phyloP scores from a whole-genome alignment of 768 basidiomycete genomes.

The Mycena latifolia region DNA sequence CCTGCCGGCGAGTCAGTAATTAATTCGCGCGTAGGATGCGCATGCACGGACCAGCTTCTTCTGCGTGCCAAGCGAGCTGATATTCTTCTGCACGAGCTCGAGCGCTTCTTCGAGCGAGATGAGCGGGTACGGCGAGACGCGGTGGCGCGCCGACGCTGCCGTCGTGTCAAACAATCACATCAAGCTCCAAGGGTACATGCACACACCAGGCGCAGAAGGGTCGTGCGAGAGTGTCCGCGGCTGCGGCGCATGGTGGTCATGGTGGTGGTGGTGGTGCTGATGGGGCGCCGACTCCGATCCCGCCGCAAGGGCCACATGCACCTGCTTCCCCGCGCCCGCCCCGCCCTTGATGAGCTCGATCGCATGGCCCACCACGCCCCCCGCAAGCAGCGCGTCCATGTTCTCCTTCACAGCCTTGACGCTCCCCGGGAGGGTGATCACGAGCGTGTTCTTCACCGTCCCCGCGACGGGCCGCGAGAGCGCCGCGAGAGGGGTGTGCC shows the following conservation, averaged over 20 bases:
- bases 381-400: conserved; percentile 69
- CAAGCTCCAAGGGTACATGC: no score
- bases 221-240: conserved; percentile 79
- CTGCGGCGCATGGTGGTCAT: conserved; percentile 57
- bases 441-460: conserved; percentile 70
- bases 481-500: conserved; percentile 83
- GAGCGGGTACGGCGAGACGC: conserved; percentile 83
- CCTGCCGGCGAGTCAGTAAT: conserved; percentile 55
- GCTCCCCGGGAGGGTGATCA: conserved; percentile 88
- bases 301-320: conserved; percentile 65
- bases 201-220: conserved; percentile 73
- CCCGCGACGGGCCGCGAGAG: conserved; percentile 89
- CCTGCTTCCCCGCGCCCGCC: conserved; percentile 66
- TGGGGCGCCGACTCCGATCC: neutral
- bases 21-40: neutral
- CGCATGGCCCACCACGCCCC: conserved; percentile 75
- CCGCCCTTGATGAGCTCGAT: conserved; percentile 81
- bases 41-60: conserved; percentile 56
- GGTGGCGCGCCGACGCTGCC: conserved; percentile 76
- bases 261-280: conserved; percentile 41
- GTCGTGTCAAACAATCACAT: no score
- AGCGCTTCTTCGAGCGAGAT: conserved; percentile 77
- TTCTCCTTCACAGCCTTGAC: conserved; percentile 89
- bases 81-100: conserved; percentile 62
- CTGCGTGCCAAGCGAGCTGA: conserved; percentile 54